Evolutionary conservation across 768 basidiomycete species (phyloP), one percentile per base, ranked within the genome.

Genomic region (Amanita fuliginea): DNA sequence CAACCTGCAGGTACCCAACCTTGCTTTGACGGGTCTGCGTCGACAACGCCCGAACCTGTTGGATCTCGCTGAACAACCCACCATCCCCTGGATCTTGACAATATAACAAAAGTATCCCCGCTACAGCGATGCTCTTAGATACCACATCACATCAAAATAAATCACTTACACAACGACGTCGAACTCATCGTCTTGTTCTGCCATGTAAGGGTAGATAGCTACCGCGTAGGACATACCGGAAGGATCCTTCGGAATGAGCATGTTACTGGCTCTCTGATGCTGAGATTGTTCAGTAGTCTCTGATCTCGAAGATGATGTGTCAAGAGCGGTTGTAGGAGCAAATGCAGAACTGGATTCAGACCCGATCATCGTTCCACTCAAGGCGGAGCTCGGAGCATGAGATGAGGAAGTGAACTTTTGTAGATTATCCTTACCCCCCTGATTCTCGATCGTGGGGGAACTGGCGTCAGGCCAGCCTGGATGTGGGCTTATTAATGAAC

Each of bases 1-100:
- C 95, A 99, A 30, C 95, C 95, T 4, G 95, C 94, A 35, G 95
- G 95, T 2, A 99, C 94, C 95, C 95, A 98, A 48, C 93, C 92
- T 59, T 93, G 91, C 62, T 86, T 86, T 37, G 75, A 71, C 22
- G 81, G 73, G 54, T 92, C 89, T 13, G 81, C 71, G 59, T 83
- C 85, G 24, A 90, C 81, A 18, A 81, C 64, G 8, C 92, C 90
- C 3, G 82, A 76, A 4, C 93, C 93, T 32, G 79, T 81, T 26
- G 86, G 86, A 64, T 99, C 96, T 30, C 88, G 82, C 61, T 98
- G 94, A 3, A 98, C 96, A 30, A 97, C 88, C 92, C 95, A 99
- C 96, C 96, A 99, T 1, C 96, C 95, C 49, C 94, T 83, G n/a
- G 93, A 85, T 47, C 94, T 81, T 47, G 89, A 89, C 36, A 93